Base-by-base conservation (phyloP, 169 alveolate species). In the Plasmodium relictum region DNA sequence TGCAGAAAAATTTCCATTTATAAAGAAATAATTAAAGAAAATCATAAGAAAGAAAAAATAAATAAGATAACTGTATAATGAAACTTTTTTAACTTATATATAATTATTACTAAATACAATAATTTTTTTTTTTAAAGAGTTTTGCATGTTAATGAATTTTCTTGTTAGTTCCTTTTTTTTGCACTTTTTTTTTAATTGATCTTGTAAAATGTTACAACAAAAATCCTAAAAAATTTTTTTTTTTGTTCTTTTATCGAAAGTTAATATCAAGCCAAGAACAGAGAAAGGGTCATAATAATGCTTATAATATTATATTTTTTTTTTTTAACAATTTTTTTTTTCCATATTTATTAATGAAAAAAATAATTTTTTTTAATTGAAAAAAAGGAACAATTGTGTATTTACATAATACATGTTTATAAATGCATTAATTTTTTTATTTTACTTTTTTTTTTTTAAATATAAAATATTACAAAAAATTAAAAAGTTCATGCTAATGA, bases 171-270 rank as follows among this genome's bases (percentile, higher is more conserved):
- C 83, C 61, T 71, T 66, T 71, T 71, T 52, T 71, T 71, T 63
- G 68, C 45, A 63, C 26, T 52, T 71, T 16, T 52, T 71, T 71
- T 48, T 42, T 71, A 71, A 58, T 22, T 52, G 83, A 71, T 71
- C 83, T 71, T 71, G 83, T 26, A 71, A 71, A 54, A 45, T 52
- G 50, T 71, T 71, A 71, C 62, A 71, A 71, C 83, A 71, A 71
- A 59, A 63, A 71, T 50, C 24, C 52, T 50, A 71, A 44, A 14
- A 14, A n/a, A n/a, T n/a, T 48, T 71, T 71, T 71, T 71, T 52
- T 71, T 37, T 50, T 37, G 37, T 50, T 70, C 31, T 71, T 71
- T 71, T 48, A 37, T 52, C 61, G 22, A 5, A n/a, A 16, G 58
- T 71, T 50, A 50, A 54, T 54, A 54, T 54, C 63, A 54, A 54